Percentiles rank a stretch among this genome's conserved stretches.
Evolutionary conservation across 2,329 filamentous ascomycete genomes (phyloP).

Genomic region (Fusarium scirpi): DNA sequence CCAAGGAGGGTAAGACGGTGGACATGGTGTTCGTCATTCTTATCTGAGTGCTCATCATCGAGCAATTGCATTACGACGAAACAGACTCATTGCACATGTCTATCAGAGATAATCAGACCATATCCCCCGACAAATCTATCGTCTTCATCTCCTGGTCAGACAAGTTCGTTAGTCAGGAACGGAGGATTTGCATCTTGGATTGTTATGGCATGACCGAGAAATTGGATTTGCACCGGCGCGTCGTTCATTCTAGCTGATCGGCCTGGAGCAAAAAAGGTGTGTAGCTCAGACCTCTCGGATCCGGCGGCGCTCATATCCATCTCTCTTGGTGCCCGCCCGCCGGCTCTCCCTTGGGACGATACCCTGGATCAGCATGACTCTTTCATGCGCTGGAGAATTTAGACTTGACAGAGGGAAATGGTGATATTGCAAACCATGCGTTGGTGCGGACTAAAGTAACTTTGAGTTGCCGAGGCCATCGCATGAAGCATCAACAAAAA

Average conservation of each 20-base stretch:
- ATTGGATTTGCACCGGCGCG: conserved; percentile 35
- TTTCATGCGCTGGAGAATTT: conserved; percentile 25
- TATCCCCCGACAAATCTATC: neutral
- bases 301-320: conserved; percentile 35
- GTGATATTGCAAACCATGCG: neutral
- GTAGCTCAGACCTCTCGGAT: conserved; percentile 32
- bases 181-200: conserved; percentile 18
- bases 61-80: conserved; percentile 13
- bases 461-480: conserved; percentile 23
- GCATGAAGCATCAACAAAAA: conserved; percentile 29
- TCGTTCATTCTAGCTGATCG: conserved; percentile 28
- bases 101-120: conserved; percentile 13
- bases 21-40: conserved; percentile 43
- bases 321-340: conserved; percentile 21
- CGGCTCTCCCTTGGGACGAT: conserved; percentile 22
- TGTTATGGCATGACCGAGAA: conserved; percentile 34
- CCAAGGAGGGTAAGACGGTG: conserved; percentile 29
- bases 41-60: conserved; percentile 44
- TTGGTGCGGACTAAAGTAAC: neutral
- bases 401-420: neutral
- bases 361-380: conserved; percentile 10
- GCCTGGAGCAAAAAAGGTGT: conserved; percentile 20
- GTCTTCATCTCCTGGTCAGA: conserved; percentile 27
- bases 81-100: conserved; percentile 16
- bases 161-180: conserved; percentile 39